Percentiles rank a stretch among this genome's conserved stretches.
Conservation (phyloP, 2,329 filamentous ascomycete species). For the Monilinia laxa region DNA sequence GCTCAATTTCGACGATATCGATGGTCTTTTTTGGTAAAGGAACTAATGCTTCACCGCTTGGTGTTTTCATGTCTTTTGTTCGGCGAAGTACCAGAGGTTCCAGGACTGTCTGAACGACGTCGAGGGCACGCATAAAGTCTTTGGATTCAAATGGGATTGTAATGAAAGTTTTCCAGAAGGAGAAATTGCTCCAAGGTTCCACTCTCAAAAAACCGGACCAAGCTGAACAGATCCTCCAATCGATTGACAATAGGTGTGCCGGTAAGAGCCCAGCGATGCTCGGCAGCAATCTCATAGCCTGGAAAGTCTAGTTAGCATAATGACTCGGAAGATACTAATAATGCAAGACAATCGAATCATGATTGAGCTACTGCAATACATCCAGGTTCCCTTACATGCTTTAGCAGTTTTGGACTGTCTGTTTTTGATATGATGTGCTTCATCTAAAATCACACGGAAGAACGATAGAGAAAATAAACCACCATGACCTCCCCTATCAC, state of each 20-base stretch:
- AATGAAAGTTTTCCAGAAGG: slow-evolving; percentile 98
- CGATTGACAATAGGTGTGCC: slow-evolving; percentile 97
- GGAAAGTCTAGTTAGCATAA: not conserved
- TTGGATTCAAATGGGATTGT: slow-evolving; percentile 96
- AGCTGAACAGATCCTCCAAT: slow-evolving; percentile 88
- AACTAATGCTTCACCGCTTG: slow-evolving; percentile 77
- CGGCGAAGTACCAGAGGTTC: slow-evolving; percentile 93
- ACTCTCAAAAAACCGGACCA: slow-evolving; percentile 89
- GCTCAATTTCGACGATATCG: slow-evolving; percentile 82
- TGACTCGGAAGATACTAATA: not conserved
- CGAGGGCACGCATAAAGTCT: slow-evolving; percentile 87
- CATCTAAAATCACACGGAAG: slow-evolving; percentile 92
- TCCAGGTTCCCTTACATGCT: slow-evolving; percentile 57
- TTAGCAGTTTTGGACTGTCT: slow-evolving; percentile 89
- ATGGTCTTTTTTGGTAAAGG: slow-evolving; percentile 77
- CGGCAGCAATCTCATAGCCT: slow-evolving; percentile 74
- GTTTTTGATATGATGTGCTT: slow-evolving; percentile 91
- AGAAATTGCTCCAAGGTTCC: slow-evolving; percentile 98
- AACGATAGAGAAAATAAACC: slow-evolving; percentile 92
- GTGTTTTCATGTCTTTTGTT: slow-evolving; percentile 98
- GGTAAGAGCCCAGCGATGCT: slow-evolving; percentile 89
- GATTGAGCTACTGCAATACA: too few relatives aligned
- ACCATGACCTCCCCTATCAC: slow-evolving; percentile 62
- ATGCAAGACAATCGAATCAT: not conserved
- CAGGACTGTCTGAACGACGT: slow-evolving; percentile 94